Evolutionary conservation across 805 yeast genomes (phyloP).

Genomic region (Sugiyamaella marilandica): DNA sequence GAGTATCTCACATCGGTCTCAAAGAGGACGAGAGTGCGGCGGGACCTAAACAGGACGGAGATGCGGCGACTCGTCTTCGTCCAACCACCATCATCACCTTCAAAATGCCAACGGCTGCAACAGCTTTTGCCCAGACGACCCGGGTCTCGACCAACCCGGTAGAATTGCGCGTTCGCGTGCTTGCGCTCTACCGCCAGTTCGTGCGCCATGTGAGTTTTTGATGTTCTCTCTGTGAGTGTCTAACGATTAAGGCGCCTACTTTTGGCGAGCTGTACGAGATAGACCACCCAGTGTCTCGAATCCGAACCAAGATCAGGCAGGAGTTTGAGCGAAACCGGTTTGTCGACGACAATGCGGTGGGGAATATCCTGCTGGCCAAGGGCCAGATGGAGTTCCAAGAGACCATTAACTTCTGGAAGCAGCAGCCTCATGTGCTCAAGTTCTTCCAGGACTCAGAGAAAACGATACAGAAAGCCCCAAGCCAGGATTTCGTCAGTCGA

Average conservation of each 20-base stretch:
- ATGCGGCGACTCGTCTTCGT: not conserved
- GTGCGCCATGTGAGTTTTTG: conserved; percentile 40
- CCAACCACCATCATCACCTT: not conserved
- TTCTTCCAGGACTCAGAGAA: conserved; percentile 66
- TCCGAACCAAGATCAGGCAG: conserved; percentile 80
- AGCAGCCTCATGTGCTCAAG: conserved; percentile 76
- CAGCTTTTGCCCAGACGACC: conserved; percentile 81
- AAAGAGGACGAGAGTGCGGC: not conserved
- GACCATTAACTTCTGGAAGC: conserved; percentile 85
- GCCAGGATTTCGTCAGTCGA: conserved; percentile 63
- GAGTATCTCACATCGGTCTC: not conserved
- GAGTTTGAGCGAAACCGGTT: conserved; percentile 83
- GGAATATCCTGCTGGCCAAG: conserved; percentile 67
- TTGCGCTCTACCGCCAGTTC: conserved; percentile 68
- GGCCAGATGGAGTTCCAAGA: conserved; percentile 92
- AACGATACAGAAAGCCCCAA: conserved; percentile 47
- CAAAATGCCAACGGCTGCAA: conserved; percentile 61
- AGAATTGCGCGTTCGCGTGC: conserved; percentile 60
- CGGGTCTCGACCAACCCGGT: conserved; percentile 55
- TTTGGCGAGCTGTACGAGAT: conserved; percentile 42
- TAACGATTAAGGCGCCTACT: conserved; percentile 26
- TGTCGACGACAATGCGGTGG: conserved; percentile 59
- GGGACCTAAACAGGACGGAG: not conserved
- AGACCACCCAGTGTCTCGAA: conserved; percentile 64
- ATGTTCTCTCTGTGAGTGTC: not conserved